Conservation (phyloP, 176 grass and related monocot genomes). For the Oryza meridionalis region DNA sequence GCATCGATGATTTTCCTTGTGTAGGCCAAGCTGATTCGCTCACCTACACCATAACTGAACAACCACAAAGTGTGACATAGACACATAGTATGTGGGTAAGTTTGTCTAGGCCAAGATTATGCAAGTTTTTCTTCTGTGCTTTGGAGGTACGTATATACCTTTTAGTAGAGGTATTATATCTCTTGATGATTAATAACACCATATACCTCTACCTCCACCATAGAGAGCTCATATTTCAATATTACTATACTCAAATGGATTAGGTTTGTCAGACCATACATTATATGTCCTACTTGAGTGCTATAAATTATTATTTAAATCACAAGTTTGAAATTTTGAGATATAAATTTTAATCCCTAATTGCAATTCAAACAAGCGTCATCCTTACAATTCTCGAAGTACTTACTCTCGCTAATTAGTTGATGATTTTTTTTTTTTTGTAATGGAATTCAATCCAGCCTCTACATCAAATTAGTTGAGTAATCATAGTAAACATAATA, state of each 20-base stretch:
- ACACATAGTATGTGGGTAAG: not conserved
- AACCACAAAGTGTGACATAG: not conserved
- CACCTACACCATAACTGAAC: constrained; percentile 89
- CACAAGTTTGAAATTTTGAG: not conserved
- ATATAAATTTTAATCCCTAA: not conserved
- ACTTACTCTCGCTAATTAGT: not conserved
- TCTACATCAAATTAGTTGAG: not conserved
- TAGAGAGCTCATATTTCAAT: no score
- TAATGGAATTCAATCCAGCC: not conserved
- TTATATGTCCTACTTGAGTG: not conserved
- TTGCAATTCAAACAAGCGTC: not conserved
- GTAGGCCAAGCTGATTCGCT: constrained; percentile 77
- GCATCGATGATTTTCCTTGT: constrained; percentile 98
- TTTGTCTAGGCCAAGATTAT: not conserved
- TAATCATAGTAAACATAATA: not conserved
- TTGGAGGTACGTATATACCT: no score
- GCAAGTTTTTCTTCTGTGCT: no score
- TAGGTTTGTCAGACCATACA: not conserved
- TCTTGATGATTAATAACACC: no score
- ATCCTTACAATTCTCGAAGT: not conserved
- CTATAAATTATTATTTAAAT: not conserved
- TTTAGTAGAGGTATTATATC: no score
- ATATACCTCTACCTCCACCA: no score
- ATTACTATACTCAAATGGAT: not conserved
- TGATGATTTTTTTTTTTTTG: not conserved